A percentile compares a stretch with the other conserved stretches of the same genome.
Evolutionary conservation across 169 alveolate species (phyloP).

Genomic region (Besnoitia besnoiti): DNA sequence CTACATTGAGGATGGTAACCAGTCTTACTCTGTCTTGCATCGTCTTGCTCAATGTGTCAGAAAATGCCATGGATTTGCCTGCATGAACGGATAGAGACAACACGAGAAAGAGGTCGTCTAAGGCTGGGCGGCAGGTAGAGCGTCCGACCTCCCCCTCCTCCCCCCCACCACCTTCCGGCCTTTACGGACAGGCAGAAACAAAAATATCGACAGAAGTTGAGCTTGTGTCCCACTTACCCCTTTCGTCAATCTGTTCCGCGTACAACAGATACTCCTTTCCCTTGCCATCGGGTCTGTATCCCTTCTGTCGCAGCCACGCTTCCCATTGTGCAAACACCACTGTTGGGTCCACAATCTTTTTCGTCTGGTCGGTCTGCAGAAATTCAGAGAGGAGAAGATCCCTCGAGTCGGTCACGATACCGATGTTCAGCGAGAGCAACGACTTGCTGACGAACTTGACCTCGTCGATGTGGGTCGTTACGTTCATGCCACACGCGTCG

Average conservation of each 20-base stretch:
- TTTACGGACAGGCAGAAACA: too few species aligned
- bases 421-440: slow-evolving; percentile 20
- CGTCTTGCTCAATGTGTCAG: not conserved
- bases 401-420: slow-evolving; percentile 31
- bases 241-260: not conserved
- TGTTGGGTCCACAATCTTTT: not conserved
- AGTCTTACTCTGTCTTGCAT: slow-evolving; percentile 10
- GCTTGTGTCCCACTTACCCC: not conserved
- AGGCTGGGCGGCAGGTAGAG: not conserved
- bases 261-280: not conserved
- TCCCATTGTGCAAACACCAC: not conserved
- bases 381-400: slow-evolving; percentile 4
- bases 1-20: too few species aligned
- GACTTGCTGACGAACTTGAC: slow-evolving; percentile 45
- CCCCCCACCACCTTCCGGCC: too few species aligned
- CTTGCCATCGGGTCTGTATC: not conserved
- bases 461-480: slow-evolving; percentile 47
- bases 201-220: too few species aligned
- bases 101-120: too few species aligned
- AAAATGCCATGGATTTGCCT: not conserved
- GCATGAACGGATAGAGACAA: too few species aligned
- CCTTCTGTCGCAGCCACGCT: not conserved
- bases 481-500: slow-evolving; percentile 58
- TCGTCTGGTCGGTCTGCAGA: not conserved
- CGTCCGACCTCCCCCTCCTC: too few species aligned